Percentiles rank a stretch among this genome's conserved stretches.
These are phyloP conservation scores for Beauveria varroae DNA, from an alignment of 2,329 filamentous ascomycete genomes.

Conservation along the genomic window DNA sequence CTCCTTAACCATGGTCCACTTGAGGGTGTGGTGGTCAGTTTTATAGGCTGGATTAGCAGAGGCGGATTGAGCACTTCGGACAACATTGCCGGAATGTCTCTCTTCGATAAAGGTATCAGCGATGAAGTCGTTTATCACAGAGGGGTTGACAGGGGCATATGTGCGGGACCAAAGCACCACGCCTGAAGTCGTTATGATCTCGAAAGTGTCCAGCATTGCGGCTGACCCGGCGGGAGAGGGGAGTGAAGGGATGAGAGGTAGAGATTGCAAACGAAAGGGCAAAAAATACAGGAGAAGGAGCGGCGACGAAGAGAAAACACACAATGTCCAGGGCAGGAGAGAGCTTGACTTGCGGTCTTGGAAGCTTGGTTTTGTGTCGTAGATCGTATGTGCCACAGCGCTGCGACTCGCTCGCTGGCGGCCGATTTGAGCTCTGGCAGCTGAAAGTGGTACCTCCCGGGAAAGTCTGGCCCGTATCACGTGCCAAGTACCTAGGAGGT, in stretches of 20 bases:
- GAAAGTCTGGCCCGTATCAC: constrained; percentile 8
- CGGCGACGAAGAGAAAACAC: background rate
- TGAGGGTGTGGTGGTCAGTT: constrained; percentile 88
- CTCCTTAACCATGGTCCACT: constrained; percentile 90
- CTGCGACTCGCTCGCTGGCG: background rate
- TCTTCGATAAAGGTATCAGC: constrained; percentile 97
- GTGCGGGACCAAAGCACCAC: constrained; percentile 94
- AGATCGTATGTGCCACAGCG: background rate
- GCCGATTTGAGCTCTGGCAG: background rate
- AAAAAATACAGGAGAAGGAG: background rate
- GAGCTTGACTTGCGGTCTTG: background rate
- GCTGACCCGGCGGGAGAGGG: constrained; percentile 7
- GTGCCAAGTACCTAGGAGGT: background rate
- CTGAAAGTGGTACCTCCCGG: constrained; percentile 1
- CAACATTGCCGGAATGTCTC: constrained; percentile 56
- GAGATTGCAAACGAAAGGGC: background rate
- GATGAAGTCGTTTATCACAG: constrained; percentile 90
- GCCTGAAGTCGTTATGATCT: constrained; percentile 91
- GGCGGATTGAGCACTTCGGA: constrained; percentile 52
- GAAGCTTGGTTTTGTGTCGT: background rate
- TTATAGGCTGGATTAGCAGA: constrained; percentile 67
- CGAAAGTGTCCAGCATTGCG: constrained; percentile 88
- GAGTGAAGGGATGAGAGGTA: background rate
- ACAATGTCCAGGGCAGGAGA: background rate
- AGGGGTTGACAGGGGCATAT: constrained; percentile 70